These are phyloP conservation scores for Plasmodium gonderi DNA, from an alignment of 169 alveolate species.

Conservation along the genomic window DNA sequence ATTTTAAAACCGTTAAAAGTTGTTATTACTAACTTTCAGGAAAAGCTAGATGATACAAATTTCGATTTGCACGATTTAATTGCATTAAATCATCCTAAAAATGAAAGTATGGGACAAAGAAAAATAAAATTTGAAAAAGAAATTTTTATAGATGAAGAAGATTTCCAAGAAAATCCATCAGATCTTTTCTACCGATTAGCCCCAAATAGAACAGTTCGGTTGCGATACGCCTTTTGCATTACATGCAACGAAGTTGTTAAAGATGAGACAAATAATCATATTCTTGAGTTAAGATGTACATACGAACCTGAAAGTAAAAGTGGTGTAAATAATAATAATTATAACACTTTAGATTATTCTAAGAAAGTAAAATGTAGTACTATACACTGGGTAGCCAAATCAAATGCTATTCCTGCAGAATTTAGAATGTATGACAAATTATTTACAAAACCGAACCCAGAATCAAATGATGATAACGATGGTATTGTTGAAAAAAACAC, in stretches of 20 bases:
- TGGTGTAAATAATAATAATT: not conserved
- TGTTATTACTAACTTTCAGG: slow-evolving; percentile 79
- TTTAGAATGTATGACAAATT: slow-evolving; percentile 87
- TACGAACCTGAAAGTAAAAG: slow-evolving; percentile 87
- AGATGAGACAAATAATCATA: slow-evolving; percentile 59
- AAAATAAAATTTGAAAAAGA: slow-evolving; percentile 75
- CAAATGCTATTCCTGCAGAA: slow-evolving; percentile 81
- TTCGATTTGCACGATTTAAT: not conserved
- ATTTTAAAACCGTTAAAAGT: slow-evolving; percentile 81
- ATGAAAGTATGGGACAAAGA: slow-evolving; percentile 54
- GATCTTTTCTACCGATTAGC: slow-evolving; percentile 83
- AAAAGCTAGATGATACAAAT: not conserved
- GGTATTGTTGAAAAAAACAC: not conserved
- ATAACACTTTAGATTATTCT: not conserved
- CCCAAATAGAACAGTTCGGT: slow-evolving; percentile 87
- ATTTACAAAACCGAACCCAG: slow-evolving; percentile 87
- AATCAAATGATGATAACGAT: slow-evolving; percentile 36
- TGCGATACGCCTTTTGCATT: slow-evolving; percentile 87
- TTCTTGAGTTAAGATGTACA: slow-evolving; percentile 82
- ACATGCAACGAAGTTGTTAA: slow-evolving; percentile 84
- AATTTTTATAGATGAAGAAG: slow-evolving; percentile 87
- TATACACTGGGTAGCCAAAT: slow-evolving; percentile 86
- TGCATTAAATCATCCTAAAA: slow-evolving; percentile 61
- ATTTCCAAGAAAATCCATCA: slow-evolving; percentile 83
- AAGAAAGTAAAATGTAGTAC: slow-evolving; percentile 89